phyloP scores from a whole-genome alignment of 495 filamentous ascomycete species.

The Podospora didyma region DNA sequence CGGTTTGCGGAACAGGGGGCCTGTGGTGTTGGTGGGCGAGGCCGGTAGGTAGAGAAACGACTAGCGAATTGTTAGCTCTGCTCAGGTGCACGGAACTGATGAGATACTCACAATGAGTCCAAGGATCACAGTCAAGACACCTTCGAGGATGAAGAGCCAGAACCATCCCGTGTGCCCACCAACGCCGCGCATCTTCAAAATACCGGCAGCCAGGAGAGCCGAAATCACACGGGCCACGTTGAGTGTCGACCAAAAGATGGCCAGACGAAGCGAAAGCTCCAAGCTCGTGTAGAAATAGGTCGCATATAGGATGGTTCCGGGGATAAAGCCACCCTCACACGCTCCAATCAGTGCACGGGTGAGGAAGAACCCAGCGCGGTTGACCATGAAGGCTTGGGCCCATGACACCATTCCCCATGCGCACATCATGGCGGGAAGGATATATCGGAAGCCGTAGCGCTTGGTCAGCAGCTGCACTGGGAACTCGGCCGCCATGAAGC shows the following conservation, averaged over 20 bases:
- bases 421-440: slow-evolving; percentile 43
- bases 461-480: slow-evolving; percentile 44
- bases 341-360: slow-evolving; percentile 40
- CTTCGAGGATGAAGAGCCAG: slow-evolving; percentile 53
- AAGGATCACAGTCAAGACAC: slow-evolving; percentile 46
- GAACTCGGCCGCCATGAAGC: slow-evolving; percentile 43
- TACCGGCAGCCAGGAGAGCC: slow-evolving; percentile 44
- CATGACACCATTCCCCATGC: slow-evolving; percentile 38
- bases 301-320: slow-evolving; percentile 47
- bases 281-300: slow-evolving; percentile 49
- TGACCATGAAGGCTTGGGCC: slow-evolving; percentile 35
- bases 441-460: slow-evolving; percentile 40
- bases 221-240: slow-evolving; percentile 41
- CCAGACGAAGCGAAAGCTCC: slow-evolving; percentile 46
- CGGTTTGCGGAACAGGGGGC: slow-evolving; percentile 43
- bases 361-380: slow-evolving; percentile 32
- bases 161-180: slow-evolving; percentile 44
- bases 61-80: slow-evolving; percentile 3
- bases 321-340: slow-evolving; percentile 45
- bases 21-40: slow-evolving; percentile 40
- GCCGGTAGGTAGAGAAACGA: slow-evolving; percentile 20
- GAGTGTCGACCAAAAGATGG: slow-evolving; percentile 46
- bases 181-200: slow-evolving; percentile 47
- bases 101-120: slow-evolving; percentile 33
- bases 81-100: slow-evolving; percentile 47